Base-by-base conservation (phyloP, 2,329 filamentous ascomycete genomes). In the Penicillium sp. region DNA sequence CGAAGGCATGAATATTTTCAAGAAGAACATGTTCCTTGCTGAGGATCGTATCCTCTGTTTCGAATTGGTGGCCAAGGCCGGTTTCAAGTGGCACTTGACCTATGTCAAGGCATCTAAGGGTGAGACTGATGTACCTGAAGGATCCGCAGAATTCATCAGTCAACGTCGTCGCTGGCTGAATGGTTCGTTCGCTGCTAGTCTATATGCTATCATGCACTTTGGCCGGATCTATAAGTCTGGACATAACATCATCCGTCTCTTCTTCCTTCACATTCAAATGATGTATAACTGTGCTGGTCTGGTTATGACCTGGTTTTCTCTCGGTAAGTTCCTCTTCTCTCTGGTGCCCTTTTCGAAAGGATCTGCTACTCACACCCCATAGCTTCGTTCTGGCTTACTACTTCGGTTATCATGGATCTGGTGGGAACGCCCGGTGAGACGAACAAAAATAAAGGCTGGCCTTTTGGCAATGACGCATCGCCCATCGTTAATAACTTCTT, bases 21-120 rank as follows among this genome's bases (percentile, higher is more conserved):
- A 97, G 81, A 97, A 97, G 85, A 97, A 97, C 84, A 97, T 97
- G 93, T 97, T 97, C 83, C 92, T 97, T 85, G 93, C 93, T 73
- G 93, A 97, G 78, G 93, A 97, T 86, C 91, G 93, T 85, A 97
- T 97, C 80, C 84, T 97, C 48, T 97, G 93, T 80, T 97, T 97
- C 82, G 93, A 97, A 74, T 80, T 97, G 68, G 93, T 97, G 60
- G 93, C 93, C 70, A 97, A 97, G 80, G 92, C 93, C 48, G 94
- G 94, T 58, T 94, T 93, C 67, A 97, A 97, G 76, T 97, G 93
- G 93, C 93, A 97, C 81, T 76, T 97, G 72, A 92, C 89, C 54
- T 97, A 97, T 75, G 94, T 97, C 81, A 97, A 97, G 80, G 88
- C 93, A 18, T 94, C 93, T 73, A 97, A 96, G 85, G 93, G 91